Evolutionary conservation across 805 yeast species (phyloP), one percentile per base, ranked within the genome.

Genomic region (Ascoidea rubescens): DNA sequence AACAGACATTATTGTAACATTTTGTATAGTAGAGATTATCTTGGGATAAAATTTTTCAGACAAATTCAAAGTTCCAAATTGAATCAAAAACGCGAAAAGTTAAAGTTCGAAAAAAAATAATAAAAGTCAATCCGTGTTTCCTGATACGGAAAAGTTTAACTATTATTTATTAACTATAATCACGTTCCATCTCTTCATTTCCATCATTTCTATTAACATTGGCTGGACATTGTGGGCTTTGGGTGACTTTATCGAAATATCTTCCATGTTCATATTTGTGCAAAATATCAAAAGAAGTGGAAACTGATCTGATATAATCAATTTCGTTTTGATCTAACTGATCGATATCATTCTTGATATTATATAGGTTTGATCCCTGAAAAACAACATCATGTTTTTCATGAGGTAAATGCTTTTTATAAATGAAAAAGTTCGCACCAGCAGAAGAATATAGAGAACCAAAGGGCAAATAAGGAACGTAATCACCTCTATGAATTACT

Each of bases 381-480:
- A 37, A 37, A 10, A 37, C 14, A 37, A 37, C 43, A 37, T 37
- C 14, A 37, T 37, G 48, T 2, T 55, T 55, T 4, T 44, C 44
- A 53, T 67, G 71, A 1, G 71, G 71, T 12, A 66, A 31, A 28
- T 63, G 57, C n/a, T 54, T 59, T 53, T 72, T 72, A 17, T 62
- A 60, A n/a, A 80, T 77, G 48, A 64, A 64, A 42, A 79, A 67
- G 54, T 78, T 78, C 46, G 71, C 67, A 1, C 87, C 87, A 5
- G 75, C 71, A 51, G 77, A 80, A 49, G 67, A 57, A 33, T 67
- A 68, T 5, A n/a, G 21, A 28, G 44, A 31, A 1, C 71, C 65
- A 5, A 82, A 79, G 5, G 89, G 90, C 32, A 81, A 64, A 53
- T 64, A 60, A 0, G 87, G 83, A 31, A 84, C 79, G 30, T 74